A percentile compares a stretch with the other conserved stretches of the same genome.
Evolutionary conservation across 768 basidiomycete species (phyloP).

Genomic region (Lentinus tigrinus): DNA sequence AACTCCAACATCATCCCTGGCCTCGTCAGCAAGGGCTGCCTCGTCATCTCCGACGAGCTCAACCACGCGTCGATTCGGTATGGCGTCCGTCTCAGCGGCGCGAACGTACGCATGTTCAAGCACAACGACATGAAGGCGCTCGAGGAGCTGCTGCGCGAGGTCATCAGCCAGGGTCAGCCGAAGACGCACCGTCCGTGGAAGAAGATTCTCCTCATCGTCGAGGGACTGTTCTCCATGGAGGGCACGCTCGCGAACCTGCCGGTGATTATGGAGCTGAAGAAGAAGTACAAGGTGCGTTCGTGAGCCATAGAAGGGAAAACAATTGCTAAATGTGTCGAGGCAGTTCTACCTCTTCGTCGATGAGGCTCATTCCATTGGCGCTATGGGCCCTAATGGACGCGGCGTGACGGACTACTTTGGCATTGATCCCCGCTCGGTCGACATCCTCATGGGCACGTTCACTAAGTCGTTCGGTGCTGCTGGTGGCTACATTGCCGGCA

Average conservation of each 20-base stretch:
- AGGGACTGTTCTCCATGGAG: constrained; percentile 98
- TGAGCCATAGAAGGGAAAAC: not conserved
- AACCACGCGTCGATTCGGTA: constrained; percentile 96
- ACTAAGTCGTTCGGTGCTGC: constrained; percentile 94
- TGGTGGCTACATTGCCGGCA: constrained; percentile 92
- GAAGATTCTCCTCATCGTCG: constrained; percentile 92
- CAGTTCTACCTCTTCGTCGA: constrained; percentile 97
- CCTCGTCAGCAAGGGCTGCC: constrained; percentile 83
- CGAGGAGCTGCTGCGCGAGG: constrained; percentile 80
- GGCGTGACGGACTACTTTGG: constrained; percentile 95
- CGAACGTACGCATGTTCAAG: constrained; percentile 90
- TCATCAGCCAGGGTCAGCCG: constrained; percentile 95
- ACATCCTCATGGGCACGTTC: constrained; percentile 98
- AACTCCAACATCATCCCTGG: constrained; percentile 94
- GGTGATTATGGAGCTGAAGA: constrained; percentile 78
- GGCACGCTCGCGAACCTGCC: constrained; percentile 92
- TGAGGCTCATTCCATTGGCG: constrained; percentile 97
- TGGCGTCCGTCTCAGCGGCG: constrained; percentile 86
- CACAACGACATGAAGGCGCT: constrained; percentile 91
- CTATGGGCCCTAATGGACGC: constrained; percentile 90
- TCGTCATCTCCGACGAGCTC: constrained; percentile 95
- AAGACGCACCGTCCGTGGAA: constrained; percentile 99
- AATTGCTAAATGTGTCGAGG: not conserved
- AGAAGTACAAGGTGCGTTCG: constrained; percentile 83
- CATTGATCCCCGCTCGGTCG: constrained; percentile 75